These are phyloP conservation scores for Lactarius tabidus DNA, from an alignment of 768 basidiomycete genomes.

Conservation along the genomic window DNA sequence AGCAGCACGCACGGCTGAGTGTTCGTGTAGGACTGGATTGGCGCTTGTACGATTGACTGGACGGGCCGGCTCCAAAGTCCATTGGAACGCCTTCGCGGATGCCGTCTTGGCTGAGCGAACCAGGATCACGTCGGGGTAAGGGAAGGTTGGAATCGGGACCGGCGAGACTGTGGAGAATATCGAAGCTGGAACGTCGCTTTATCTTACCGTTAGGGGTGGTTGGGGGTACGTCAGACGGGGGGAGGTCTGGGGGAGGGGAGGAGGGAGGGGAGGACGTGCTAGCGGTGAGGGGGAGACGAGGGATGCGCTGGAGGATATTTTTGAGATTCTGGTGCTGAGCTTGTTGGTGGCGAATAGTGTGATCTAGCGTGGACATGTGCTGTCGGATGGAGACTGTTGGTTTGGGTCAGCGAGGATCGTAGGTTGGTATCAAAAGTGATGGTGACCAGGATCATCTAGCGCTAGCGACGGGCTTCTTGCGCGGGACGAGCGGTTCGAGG, in stretches of 20 bases:
- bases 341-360: constrained; percentile 80
- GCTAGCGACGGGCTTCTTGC: constrained; percentile 22
- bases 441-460: constrained; percentile 24
- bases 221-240: constrained; percentile 30
- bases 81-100: constrained; percentile 75
- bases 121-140: constrained; percentile 54
- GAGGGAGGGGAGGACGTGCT: constrained; percentile 39
- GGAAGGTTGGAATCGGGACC: constrained; percentile 75
- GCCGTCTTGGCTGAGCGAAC: constrained; percentile 43
- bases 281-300: constrained; percentile 51
- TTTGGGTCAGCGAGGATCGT: not conserved
- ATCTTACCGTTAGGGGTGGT: constrained; percentile 36
- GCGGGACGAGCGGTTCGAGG: constrained; percentile 19
- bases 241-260: constrained; percentile 29
- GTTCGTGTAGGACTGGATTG: constrained; percentile 70
- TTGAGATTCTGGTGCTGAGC: constrained; percentile 71
- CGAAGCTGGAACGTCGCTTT: constrained; percentile 65
- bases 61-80: constrained; percentile 43
- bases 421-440: not conserved
- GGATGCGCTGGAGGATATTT: constrained; percentile 60
- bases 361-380: constrained; percentile 78
- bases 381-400: constrained; percentile 64
- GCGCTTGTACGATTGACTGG: constrained; percentile 46
- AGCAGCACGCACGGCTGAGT: constrained; percentile 62
- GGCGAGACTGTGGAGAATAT: constrained; percentile 63